Evolutionary conservation across 208 protist genomes (phyloP), one percentile per base, ranked within the genome.

Genomic region (Trypanosoma rangeli): DNA sequence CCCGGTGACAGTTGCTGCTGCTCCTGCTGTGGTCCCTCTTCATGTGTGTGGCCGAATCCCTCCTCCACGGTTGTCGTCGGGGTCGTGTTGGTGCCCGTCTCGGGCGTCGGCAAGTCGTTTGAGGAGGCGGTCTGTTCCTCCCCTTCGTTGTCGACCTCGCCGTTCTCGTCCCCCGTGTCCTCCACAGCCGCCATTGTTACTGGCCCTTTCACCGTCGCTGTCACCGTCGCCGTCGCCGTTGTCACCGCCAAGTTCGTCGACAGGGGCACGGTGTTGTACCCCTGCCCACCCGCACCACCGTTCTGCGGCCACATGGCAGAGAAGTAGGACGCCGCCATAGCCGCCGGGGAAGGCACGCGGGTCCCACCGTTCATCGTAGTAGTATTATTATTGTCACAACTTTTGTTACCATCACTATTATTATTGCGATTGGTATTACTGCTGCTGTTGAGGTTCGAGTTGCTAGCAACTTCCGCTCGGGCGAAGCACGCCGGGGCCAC

Each of bases 361-460:
- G 42, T 15, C 42, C 3, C 33, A 7, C 33, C 33, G 33, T 37
- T 37, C 33, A 7, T 37, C 33, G 33, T 37, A 2, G 33, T 37
- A 37, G 2, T 37, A 37, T 5, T 46, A 18, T 46, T 46, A 46
- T 46, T 16, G 13, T 59, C 69, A 46, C 20, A 39, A 52, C 69
- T 50, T 29, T 68, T 54, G 50, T 31, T 57, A 42, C 49, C 31
- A 66, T 44, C 52, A 56, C 60, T 57, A 33, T 49, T 57, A n/a
- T 66, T 56, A 64, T 48, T 56, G 28, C 50, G 35, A 57, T 69
- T 33, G 58, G 22, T 55, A 46, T 18, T 64, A 48, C 22, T 5
- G 42, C 42, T 46, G 15, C 42, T 9, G 42, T 46, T 46, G 8
- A 9, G 42, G 42, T 46, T 46, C 1, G 20, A 2, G 7, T 7